Evolutionary conservation across 768 basidiomycete genomes (phyloP).

Genomic region (Boletus rubroflammeus): DNA sequence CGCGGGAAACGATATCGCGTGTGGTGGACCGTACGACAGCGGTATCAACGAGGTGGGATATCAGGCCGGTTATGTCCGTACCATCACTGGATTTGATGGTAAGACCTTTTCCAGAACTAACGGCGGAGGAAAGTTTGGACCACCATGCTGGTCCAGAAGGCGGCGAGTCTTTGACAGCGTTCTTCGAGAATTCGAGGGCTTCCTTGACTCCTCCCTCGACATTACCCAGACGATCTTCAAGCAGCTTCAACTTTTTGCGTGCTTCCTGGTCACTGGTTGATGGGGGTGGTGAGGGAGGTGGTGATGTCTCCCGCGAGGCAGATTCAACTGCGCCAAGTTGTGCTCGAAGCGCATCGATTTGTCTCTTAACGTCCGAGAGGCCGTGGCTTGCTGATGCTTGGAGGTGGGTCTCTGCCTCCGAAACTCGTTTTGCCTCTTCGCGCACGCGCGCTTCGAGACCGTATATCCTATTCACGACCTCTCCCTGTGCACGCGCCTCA

Average conservation of each 20-base stretch:
- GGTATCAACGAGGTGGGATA: constrained; percentile 71
- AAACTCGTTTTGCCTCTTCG: constrained; percentile 42
- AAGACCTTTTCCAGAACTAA: constrained; percentile 43
- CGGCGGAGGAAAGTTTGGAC: constrained; percentile 55
- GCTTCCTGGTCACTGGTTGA: constrained; percentile 53
- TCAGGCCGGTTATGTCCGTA: constrained; percentile 65
- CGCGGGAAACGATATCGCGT: constrained; percentile 76
- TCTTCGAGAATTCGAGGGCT: constrained; percentile 64
- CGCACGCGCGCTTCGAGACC: constrained; percentile 52
- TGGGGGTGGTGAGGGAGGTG: constrained; percentile 11
- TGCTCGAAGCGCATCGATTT: constrained; percentile 51
- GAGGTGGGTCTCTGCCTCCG: constrained; percentile 52
- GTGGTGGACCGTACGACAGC: constrained; percentile 61
- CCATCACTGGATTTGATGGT: constrained; percentile 75
- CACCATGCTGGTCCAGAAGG: constrained; percentile 59
- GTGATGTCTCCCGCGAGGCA: constrained; percentile 18
- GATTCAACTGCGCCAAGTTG: constrained; percentile 35
- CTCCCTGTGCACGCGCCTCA: constrained; percentile 46
- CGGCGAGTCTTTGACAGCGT: constrained; percentile 35
- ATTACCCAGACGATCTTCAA: constrained; percentile 61
- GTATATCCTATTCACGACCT: constrained; percentile 53
- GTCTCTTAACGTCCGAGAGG: constrained; percentile 49
- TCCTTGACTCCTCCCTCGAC: constrained; percentile 68
- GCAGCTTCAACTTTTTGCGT: constrained; percentile 44
- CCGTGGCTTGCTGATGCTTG: constrained; percentile 43